These are phyloP conservation scores for Picea sitchensis DNA, from an alignment of 75 land plant genomes.

Conservation along the genomic window DNA sequence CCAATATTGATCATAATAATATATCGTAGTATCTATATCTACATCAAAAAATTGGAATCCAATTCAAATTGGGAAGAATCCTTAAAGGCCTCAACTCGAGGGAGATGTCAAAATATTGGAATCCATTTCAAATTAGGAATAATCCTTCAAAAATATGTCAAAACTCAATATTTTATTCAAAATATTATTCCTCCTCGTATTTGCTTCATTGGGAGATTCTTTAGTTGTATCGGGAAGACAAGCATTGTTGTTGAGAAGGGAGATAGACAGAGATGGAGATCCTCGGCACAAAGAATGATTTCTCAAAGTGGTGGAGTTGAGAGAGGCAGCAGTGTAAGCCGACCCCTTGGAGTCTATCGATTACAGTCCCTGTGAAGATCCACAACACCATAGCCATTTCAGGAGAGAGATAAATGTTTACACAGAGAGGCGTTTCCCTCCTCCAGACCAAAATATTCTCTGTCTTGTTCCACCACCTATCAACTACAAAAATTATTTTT, in stretches of 20 bases:
- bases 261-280: constrained; percentile 14
- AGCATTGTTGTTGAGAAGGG: constrained; percentile 18
- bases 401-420: constrained; percentile 72
- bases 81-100: too few species aligned
- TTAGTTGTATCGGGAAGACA: constrained; percentile 67
- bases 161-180: too few species aligned
- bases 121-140: too few species aligned
- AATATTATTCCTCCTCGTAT: constrained; percentile 40
- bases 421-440: constrained; percentile 80
- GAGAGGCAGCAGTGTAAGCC: constrained; percentile 32
- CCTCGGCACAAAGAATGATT: constrained; percentile 30
- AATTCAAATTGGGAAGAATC: too few species aligned
- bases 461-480: constrained; percentile 71
- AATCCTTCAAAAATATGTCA: too few species aligned
- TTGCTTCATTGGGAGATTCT: constrained; percentile 72
- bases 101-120: too few species aligned
- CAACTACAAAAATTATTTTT: constrained; percentile 54
- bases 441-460: constrained; percentile 46
- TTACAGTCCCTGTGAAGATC: constrained; percentile 93
- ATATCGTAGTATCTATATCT: too few species aligned
- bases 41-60: too few species aligned
- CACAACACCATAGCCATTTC: constrained; percentile 52
- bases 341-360: constrained; percentile 57
- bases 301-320: constrained; percentile 40
- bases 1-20: too few species aligned